Percentiles rank a stretch among this genome's conserved stretches.
Conservation (phyloP, 2,329 filamentous ascomycete species). For the Raffaelea ambrosiae region DNA sequence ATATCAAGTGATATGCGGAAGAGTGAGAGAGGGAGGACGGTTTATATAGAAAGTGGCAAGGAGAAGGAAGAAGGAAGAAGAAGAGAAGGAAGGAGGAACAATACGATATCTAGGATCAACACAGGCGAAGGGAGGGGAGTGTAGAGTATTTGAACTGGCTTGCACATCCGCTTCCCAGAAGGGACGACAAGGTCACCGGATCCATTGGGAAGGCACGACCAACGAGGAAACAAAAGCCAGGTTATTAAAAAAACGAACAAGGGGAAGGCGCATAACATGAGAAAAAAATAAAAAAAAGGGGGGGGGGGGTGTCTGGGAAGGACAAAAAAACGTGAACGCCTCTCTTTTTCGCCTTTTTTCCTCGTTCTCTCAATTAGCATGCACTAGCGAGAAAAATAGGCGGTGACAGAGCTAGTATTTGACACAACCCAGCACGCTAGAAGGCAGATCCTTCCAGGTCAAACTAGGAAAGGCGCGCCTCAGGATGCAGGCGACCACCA, state of each 20-base stretch:
- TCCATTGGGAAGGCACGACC: slow-evolving; percentile 8
- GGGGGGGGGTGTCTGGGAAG: too few species aligned
- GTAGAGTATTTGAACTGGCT: not conserved
- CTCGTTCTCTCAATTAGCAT: too few species aligned
- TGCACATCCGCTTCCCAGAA: slow-evolving; percentile 3
- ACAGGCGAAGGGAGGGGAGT: slow-evolving; percentile 5
- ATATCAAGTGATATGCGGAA: not conserved
- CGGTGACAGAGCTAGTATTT: slow-evolving; percentile 9
- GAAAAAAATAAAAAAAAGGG: slow-evolving; percentile 2
- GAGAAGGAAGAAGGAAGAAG: not conserved
- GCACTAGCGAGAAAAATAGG: slow-evolving; percentile 9
- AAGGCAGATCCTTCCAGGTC: slow-evolving; percentile 6
- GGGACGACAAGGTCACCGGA: slow-evolving; percentile 14
- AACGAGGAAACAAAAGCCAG: slow-evolving; percentile 1
- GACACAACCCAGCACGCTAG: slow-evolving; percentile 6
- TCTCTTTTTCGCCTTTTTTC: too few species aligned
- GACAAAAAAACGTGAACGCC: too few species aligned
- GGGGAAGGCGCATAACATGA: not conserved
- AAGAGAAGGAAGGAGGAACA: not conserved
- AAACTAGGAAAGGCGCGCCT: slow-evolving; percentile 5
- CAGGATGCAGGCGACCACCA: too few species aligned
- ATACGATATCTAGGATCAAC: not conserved
- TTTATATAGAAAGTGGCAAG: not conserved
- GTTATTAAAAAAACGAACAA: not conserved
- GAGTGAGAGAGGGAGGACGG: not conserved